Evolutionary conservation across 441 rosid genomes (phyloP), one percentile per base, ranked within the genome.

Genomic region (Corymbia calophylla): DNA sequence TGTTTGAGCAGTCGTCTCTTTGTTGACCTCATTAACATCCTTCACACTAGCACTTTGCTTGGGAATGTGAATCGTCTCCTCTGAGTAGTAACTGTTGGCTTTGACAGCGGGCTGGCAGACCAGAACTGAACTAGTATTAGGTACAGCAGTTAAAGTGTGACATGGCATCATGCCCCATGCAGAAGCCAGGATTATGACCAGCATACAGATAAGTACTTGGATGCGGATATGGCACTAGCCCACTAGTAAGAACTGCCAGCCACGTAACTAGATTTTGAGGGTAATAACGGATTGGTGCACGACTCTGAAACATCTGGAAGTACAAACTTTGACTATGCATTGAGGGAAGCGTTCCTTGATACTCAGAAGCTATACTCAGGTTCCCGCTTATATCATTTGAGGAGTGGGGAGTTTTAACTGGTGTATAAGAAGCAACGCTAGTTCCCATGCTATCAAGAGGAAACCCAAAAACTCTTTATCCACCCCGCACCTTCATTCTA

Each of bases 41-140:
- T 91, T 92, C 56, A 82, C 92, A 89, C 88, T 89, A 27, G 10
- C 58, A 88, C 88, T 80, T 68, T 89, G 93, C 89, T 92, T 91
- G 53, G 90, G 86, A 86, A 91, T 89, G 90, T 91, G 94, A 86
- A 89, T 89, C 88, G 80, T 92, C 92, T 93, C 93, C 86, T 91
- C 94, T 17, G 90, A 53, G 91, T 39, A 39, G 44, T 39, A 39
- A 39, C 44, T 39, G 44, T 39, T 39, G 44, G 44, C 44, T 39
- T 39, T 39, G 44, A 39, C 44, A 39, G 5, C 44, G 44, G 44
- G 44, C 44, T 39, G 44, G 44, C 44, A 39, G 44, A 39, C 44
- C 44, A 6, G 44, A 39, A 39, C 44, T 39, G 44, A 39, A 39
- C 44, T 39, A 39, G 44, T 39, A 39, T 39, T 39, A 39, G 1